phyloP scores from a whole-genome alignment of 371 early-diverging fungal genomes.

The Gilbertella persicaria region DNA sequence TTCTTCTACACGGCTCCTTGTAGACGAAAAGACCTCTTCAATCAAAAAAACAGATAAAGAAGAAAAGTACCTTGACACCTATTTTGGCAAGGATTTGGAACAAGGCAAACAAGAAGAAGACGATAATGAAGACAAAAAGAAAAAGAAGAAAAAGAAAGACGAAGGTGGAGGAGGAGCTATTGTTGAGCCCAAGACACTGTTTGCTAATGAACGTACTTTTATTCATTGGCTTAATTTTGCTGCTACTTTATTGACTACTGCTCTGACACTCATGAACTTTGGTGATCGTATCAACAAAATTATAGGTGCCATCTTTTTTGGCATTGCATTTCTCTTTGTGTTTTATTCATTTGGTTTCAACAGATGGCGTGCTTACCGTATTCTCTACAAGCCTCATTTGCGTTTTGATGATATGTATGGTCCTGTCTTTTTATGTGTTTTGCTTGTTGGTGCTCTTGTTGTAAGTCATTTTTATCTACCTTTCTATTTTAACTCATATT shows the following conservation, averaged over 20 bases:
- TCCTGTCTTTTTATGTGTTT: constrained; percentile 81
- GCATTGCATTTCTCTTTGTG: constrained; percentile 70
- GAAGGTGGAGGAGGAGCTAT: constrained; percentile 9
- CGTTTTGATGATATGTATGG: constrained; percentile 67
- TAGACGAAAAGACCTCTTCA: background rate
- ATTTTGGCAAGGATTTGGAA: background rate
- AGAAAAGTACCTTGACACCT: background rate
- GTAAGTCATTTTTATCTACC: constrained; percentile 55
- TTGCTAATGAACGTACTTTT: constrained; percentile 98
- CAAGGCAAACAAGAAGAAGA: constrained; percentile 7
- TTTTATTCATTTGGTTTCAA: constrained; percentile 83
- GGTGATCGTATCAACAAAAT: constrained; percentile 63
- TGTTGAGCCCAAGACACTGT: constrained; percentile 93
- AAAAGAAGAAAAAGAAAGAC: constrained; percentile 23
- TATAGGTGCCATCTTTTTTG: constrained; percentile 71
- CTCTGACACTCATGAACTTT: constrained; percentile 76
- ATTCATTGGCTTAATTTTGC: constrained; percentile 79
- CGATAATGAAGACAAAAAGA: constrained; percentile 22
- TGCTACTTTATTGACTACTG: constrained; percentile 61
- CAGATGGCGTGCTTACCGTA: constrained; percentile 80
- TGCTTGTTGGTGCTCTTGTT: constrained; percentile 76
- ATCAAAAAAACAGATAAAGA: background rate
- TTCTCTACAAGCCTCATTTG: constrained; percentile 47
- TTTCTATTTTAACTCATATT: background rate
- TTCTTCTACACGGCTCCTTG: background rate